phyloP scores from a whole-genome alignment of 2,329 filamentous ascomycete genomes.

The Clonostachys sp. region DNA sequence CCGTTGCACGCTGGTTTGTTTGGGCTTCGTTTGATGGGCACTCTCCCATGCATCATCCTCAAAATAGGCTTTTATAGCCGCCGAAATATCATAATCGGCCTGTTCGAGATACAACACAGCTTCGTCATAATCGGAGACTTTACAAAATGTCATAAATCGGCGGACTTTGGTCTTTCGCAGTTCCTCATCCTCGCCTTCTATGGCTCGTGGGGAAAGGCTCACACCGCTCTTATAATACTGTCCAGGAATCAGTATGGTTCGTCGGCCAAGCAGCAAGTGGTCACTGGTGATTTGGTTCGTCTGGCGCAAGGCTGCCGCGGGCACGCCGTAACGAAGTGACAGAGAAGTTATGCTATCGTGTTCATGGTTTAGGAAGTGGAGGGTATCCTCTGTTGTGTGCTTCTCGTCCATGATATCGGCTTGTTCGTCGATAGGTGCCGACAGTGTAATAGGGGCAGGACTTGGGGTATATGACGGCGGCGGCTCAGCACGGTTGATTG shows the following conservation, averaged over 20 bases:
- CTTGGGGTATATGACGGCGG: constrained; percentile 32
- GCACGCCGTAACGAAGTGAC: constrained; percentile 67
- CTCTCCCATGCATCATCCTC: constrained; percentile 75
- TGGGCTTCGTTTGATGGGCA: constrained; percentile 45
- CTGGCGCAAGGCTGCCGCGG: constrained; percentile 54
- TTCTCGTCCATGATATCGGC: constrained; percentile 4
- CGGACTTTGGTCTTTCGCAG: constrained; percentile 65
- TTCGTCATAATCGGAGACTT: constrained; percentile 72
- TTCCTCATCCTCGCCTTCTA: constrained; percentile 74
- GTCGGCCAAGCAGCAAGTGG: constrained; percentile 64
- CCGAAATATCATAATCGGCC: constrained; percentile 59
- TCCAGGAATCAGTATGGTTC: constrained; percentile 67
- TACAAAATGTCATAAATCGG: constrained; percentile 75
- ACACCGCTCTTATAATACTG: constrained; percentile 63
- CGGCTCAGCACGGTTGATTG: constrained; percentile 25
- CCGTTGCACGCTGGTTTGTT: constrained; percentile 14
- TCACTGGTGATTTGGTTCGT: constrained; percentile 69
- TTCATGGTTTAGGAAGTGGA: constrained; percentile 71
- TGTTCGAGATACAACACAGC: constrained; percentile 73
- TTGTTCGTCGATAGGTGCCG: constrained; percentile 13
- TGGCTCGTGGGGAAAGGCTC: constrained; percentile 63
- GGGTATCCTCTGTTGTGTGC: constrained; percentile 50
- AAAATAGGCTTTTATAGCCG: constrained; percentile 58
- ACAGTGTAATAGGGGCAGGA: background rate
- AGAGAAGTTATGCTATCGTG: constrained; percentile 65